These are phyloP conservation scores for Blepharisma undulans DNA, from an alignment of 169 alveolate species.

Conservation along the genomic window DNA sequence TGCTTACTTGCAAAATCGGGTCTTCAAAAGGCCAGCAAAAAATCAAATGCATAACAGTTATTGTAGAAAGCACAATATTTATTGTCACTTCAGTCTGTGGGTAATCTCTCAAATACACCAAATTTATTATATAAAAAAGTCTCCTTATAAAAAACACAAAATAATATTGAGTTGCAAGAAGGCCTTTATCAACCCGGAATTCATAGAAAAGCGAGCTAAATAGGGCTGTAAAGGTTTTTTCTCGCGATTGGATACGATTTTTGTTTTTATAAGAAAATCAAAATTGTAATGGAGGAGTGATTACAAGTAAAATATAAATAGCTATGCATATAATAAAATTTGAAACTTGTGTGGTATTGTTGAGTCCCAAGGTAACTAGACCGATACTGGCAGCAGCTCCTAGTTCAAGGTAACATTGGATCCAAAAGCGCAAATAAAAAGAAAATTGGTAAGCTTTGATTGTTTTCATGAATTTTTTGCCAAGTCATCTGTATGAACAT, in stretches of 20 bases:
- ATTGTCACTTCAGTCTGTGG: background rate
- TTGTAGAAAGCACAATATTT: background rate
- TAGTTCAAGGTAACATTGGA: background rate
- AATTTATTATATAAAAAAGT: background rate
- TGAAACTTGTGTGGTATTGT: background rate
- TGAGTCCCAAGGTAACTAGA: background rate
- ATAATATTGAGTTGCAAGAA: background rate
- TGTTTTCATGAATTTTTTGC: background rate
- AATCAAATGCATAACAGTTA: background rate
- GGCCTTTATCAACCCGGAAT: background rate
- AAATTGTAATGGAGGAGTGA: background rate
- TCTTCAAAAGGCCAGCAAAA: background rate
- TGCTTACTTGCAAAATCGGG: background rate
- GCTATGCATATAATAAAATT: background rate
- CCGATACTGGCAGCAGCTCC: background rate
- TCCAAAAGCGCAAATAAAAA: background rate
- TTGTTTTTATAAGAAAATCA: background rate
- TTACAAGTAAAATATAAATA: background rate
- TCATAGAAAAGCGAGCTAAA: background rate
- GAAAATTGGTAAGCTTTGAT: background rate
- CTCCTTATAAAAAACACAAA: background rate
- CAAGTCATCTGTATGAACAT: background rate
- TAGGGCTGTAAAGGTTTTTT: background rate
- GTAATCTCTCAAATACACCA: background rate
- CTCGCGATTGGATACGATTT: background rate